Evolutionary conservation across 148 eudicot genomes (phyloP), one percentile per base, ranked within the genome.

Genomic region (Gaultheria prostrata): DNA sequence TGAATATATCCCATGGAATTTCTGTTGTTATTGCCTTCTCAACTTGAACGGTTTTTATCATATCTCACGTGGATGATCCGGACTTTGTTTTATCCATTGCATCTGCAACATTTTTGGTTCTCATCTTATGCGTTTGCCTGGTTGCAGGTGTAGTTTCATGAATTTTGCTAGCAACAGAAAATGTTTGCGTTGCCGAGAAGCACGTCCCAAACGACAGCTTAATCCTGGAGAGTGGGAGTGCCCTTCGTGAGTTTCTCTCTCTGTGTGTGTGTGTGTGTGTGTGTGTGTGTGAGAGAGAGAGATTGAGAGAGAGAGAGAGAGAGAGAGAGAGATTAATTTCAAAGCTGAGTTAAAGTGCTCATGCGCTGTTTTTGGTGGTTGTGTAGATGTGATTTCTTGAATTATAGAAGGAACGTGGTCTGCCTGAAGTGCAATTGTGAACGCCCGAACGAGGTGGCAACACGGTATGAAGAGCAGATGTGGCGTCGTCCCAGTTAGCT

Each of bases 161-260:
- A 90, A 92, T 79, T 92, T 86, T 82, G 88, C 95, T 20, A 88
- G 89, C 86, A 92, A 90, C 82, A 83, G 53, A 54, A 87, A 81
- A 82, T 92, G 95, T 83, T 82, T 85, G 46, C 93, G 90, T 63
- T 92, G 95, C 83, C 83, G 74, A 33, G 90, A 78, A 83, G 79
- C 65, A 65, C 92, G 95, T 30, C 95, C 95, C 30, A 87, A 85
- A 67, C 89, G 92, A 80, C 77, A 86, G 51, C 85, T 92, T 67
- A 79, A 81, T 32, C 89, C 89, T 77, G 95, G 95, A 85, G 92
- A 92, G n/a, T 92, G 95, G 95, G 95, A 91, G 81, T 92, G 95
- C 88, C 88, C 93, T 43, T 81, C 86, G 95, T 92, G 73, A 91
- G 93, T 87, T 59, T 86, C 59, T 76, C 54, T 39, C 17, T 14